Conservation (phyloP, 805 yeast genomes). For the Vanderwaltozyma yarrowii region DNA sequence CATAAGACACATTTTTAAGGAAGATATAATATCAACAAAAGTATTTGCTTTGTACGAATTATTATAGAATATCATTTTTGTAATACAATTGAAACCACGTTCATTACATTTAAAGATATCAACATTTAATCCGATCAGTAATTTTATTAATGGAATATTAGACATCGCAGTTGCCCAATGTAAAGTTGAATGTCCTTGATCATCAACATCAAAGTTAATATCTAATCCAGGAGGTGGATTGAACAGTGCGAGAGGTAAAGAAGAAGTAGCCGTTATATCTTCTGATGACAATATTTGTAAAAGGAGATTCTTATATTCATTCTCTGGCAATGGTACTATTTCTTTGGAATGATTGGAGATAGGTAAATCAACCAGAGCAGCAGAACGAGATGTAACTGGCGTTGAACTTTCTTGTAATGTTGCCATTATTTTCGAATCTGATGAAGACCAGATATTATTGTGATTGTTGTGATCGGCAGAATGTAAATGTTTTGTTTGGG, state of each 20-base stretch:
- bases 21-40: constrained; percentile 48
- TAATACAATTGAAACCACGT: constrained; percentile 59
- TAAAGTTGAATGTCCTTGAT: constrained; percentile 70
- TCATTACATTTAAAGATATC: constrained; percentile 44
- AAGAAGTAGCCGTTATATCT: constrained; percentile 20
- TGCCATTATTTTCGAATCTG: constrained; percentile 11
- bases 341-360: not conserved
- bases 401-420: constrained; percentile 19
- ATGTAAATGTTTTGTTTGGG: not conserved
- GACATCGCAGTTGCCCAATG: constrained; percentile 88
- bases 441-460: not conserved
- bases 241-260: constrained; percentile 32
- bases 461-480: not conserved
- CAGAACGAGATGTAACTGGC: constrained; percentile 18
- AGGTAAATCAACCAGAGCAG: constrained; percentile 6
- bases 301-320: constrained; percentile 23
- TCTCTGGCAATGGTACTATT: constrained; percentile 5
- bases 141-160: constrained; percentile 45
- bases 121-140: constrained; percentile 48
- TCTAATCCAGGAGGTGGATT: constrained; percentile 55
- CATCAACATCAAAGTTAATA: constrained; percentile 60
- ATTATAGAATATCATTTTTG: constrained; percentile 59
- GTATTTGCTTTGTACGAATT: constrained; percentile 58
- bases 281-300: constrained; percentile 27
- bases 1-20: constrained; percentile 53